Base-by-base conservation (phyloP, 169 alveolate species). In the Babesia divergens region DNA sequence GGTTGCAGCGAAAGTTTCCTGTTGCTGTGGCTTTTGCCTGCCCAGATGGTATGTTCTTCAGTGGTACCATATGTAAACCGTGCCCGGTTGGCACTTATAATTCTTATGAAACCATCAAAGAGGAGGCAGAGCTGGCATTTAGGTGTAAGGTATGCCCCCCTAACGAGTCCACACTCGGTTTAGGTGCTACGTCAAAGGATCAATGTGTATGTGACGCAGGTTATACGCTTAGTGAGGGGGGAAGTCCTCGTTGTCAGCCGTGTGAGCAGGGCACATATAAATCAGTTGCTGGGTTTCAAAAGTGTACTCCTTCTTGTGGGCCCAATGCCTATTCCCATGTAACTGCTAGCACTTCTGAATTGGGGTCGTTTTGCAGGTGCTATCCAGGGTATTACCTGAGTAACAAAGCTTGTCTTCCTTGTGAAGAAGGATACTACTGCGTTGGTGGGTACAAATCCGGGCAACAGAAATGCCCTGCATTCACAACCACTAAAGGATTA, bases 31-130 rank as follows among this genome's bases (percentile, higher is more conserved):
- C 69, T 32, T 43, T 84, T 32, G 8, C 60, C 8, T 91, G 95
- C 77, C 65, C 79, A 6, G 90, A 90, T 37, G 95, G 95, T 31
- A 68, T 64, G 59, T 84, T 58, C 68, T 75, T 29, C 59, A 32
- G 64, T 32, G 52, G 42, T 4, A 65, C 80, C 24, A 69, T 49
- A 46, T 91, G 95, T 52, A 49, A 28, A n/a, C 72, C 47, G 24
- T 91, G 95, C 55, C 91, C 93, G 20, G 18, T 72, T 6, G 94
- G 93, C 9, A 42, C 84, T 14, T 91, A 84, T 65, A 82, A 83
- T 50, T 50, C 82, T 31, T 16, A n/a, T 54, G 9, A 46, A 47
- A 6, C 40, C 56, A 29, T 20, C 35, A 37, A 31, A 14, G 43
- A 38, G n/a, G 62, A 37, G 20, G 55, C 74, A 42, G 46, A 38